Evolutionary conservation across 768 basidiomycete species (phyloP), one percentile per base, ranked within the genome.

Genomic region (Russula ochroleuca): DNA sequence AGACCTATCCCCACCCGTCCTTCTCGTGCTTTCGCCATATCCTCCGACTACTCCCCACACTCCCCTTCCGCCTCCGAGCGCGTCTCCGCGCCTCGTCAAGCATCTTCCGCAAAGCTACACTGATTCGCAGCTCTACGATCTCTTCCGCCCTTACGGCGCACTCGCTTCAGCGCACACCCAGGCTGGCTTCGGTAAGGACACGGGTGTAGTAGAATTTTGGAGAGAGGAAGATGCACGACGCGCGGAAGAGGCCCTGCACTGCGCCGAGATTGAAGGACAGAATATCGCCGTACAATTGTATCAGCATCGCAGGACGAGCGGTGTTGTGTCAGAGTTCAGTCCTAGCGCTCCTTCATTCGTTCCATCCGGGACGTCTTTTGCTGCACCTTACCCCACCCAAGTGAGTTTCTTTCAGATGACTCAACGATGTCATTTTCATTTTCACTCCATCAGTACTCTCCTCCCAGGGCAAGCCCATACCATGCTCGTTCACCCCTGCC

Each of bases 261-360:
- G 89, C 68, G 82, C 86, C 17, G 90, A 94, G 48, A 78, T 94
- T 15, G 88, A 88, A 47, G 91, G 90, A 13, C 86, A 88, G 71
- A 92, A 91, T 70, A 93, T 93, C 65, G 85, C 88, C 9, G 88
- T 94, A 5, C 88, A 90, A 68, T 72, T 89, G 47, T 93, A 88
- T 72, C 87, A 88, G 65, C 83, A 83, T 63, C 79, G 89, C 57
- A 79, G 78, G 21, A 74, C 83, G 21, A 84, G 82, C 68, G 78
- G 77, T 15, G 72, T 75, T 48, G 72, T 81, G 41, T 76, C 80
- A 33, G 90, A 90, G 69, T 92, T 91, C 72, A 91, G 83, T 72
- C 79, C 84, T 47, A 83, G 79, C 59, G 91, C 90, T 11, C 85
- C 90, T 14, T 72, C 89, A 2, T 93, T 92, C 68, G 84, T 93